Percentiles rank a stretch among this genome's conserved stretches.
phyloP scores from a whole-genome alignment of 805 yeast species.

The Blastobotrys muscicola region DNA sequence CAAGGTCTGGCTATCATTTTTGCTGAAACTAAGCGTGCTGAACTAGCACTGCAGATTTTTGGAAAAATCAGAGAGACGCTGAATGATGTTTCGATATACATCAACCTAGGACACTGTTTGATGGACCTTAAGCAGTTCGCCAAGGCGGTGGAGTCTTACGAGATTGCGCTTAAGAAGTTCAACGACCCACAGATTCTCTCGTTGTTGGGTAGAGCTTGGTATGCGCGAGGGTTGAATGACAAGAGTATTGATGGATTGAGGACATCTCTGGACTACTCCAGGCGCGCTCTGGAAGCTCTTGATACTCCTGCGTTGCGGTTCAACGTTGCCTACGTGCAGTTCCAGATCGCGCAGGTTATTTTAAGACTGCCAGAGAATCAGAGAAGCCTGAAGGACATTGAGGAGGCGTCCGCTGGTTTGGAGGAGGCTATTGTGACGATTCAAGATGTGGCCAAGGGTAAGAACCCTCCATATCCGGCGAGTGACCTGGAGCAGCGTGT shows the following conservation, averaged over 20 bases:
- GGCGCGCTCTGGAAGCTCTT: conserved; percentile 40
- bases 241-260: conserved; percentile 51
- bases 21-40: conserved; percentile 65
- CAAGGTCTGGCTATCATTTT: conserved; percentile 93
- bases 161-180: conserved; percentile 61
- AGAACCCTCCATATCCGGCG: conserved; percentile 66
- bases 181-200: conserved; percentile 57
- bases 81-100: conserved; percentile 70
- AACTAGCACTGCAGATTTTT: conserved; percentile 74
- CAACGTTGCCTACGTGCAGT: conserved; percentile 75
- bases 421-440: conserved; percentile 52
- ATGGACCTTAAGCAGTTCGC: conserved; percentile 72
- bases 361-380: conserved; percentile 50
- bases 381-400: conserved; percentile 55
- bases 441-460: conserved; percentile 47
- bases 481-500: conserved; percentile 79
- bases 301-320: conserved; percentile 46
- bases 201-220: conserved; percentile 83
- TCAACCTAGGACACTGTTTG: conserved; percentile 83
- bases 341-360: conserved; percentile 77
- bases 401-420: conserved; percentile 45
- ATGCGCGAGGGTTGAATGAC: conserved; percentile 61
- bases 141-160: conserved; percentile 82
- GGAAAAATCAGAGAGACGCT: conserved; percentile 85
- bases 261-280: conserved; percentile 53